These are phyloP conservation scores for Cutaneotrichosporon arboriforme DNA, from an alignment of 1,284 basidiomycete species.

Conservation along the genomic window DNA sequence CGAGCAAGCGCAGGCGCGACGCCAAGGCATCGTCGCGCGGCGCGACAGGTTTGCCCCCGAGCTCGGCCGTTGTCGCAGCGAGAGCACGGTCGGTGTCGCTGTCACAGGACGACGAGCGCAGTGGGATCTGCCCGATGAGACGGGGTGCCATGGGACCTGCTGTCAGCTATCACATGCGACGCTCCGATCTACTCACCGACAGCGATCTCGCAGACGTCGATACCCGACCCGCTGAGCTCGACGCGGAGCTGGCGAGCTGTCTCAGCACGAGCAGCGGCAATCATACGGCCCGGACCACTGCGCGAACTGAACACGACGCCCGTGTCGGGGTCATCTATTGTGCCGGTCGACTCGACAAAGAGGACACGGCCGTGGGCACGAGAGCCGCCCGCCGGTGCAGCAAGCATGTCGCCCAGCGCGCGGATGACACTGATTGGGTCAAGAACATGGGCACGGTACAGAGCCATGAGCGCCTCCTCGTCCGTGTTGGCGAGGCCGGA, in stretches of 20 bases:
- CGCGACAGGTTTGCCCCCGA: background rate
- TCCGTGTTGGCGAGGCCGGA: slow-evolving; percentile 23
- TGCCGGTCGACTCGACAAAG: slow-evolving; percentile 36
- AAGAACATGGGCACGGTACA: slow-evolving; percentile 35
- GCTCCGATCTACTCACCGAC: slow-evolving; percentile 29
- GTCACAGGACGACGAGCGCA: slow-evolving; percentile 25
- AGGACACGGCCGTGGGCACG: slow-evolving; percentile 27
- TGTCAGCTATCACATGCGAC: slow-evolving; percentile 3
- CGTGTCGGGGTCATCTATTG: slow-evolving; percentile 14
- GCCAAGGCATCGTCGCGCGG: slow-evolving; percentile 11
- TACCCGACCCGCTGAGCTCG: slow-evolving; percentile 27
- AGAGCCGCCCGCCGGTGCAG: slow-evolving; percentile 5
- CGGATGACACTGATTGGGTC: slow-evolving; percentile 36
- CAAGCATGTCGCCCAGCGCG: slow-evolving; percentile 34
- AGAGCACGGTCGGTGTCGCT: slow-evolving; percentile 20
- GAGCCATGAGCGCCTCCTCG: slow-evolving; percentile 29
- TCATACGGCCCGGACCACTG: slow-evolving; percentile 20
- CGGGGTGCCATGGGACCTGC: slow-evolving; percentile 27
- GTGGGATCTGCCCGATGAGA: slow-evolving; percentile 6
- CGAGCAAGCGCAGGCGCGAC: slow-evolving; percentile 26
- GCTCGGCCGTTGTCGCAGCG: background rate
- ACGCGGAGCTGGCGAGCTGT: slow-evolving; percentile 25
- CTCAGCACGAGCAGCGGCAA: slow-evolving; percentile 28
- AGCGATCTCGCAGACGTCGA: slow-evolving; percentile 41
- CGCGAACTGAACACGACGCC: background rate